phyloP scores from a whole-genome alignment of 116 monocot species.

The Posidonia oceanica region DNA sequence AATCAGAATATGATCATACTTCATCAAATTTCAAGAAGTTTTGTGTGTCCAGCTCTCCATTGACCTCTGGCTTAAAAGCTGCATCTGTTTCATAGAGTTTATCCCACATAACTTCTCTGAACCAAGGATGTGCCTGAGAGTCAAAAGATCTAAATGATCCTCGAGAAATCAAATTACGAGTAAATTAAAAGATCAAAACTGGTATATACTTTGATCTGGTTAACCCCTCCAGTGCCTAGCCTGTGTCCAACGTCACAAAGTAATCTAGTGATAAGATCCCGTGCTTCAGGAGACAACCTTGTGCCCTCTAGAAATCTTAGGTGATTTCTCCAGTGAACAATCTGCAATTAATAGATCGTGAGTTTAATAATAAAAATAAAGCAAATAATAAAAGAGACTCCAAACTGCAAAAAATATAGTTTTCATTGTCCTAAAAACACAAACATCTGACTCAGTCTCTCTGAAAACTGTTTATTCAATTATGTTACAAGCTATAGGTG shows the following conservation, averaged over 20 bases:
- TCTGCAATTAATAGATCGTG: conserved; percentile 22
- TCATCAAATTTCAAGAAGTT: conserved; percentile 98
- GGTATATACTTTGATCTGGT: conserved; percentile 56
- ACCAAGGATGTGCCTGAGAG: conserved; percentile 70
- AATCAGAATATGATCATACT: conserved; percentile 23
- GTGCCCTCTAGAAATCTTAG: conserved; percentile 61
- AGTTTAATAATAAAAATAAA: not conserved
- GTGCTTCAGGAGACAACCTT: conserved; percentile 44
- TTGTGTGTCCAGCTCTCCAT: conserved; percentile 82
- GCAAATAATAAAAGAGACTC: not conserved
- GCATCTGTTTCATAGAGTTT: conserved; percentile 86
- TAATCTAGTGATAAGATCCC: conserved; percentile 65
- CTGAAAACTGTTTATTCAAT: too few relatives aligned
- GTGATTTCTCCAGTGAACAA: conserved; percentile 74
- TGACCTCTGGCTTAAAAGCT: conserved; percentile 91
- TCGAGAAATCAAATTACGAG: not conserved
- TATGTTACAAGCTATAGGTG: too few relatives aligned
- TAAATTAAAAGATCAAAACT: conserved; percentile 4
- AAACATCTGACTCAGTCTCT: too few relatives aligned
- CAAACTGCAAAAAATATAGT: not conserved
- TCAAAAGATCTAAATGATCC: not conserved
- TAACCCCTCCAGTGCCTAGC: conserved; percentile 43
- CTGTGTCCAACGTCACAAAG: conserved; percentile 73
- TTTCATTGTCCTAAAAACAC: too few relatives aligned
- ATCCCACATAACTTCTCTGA: conserved; percentile 67